phyloP scores from a whole-genome alignment of 2,329 filamentous ascomycete genomes.

The Mycosphaerella sp. region DNA sequence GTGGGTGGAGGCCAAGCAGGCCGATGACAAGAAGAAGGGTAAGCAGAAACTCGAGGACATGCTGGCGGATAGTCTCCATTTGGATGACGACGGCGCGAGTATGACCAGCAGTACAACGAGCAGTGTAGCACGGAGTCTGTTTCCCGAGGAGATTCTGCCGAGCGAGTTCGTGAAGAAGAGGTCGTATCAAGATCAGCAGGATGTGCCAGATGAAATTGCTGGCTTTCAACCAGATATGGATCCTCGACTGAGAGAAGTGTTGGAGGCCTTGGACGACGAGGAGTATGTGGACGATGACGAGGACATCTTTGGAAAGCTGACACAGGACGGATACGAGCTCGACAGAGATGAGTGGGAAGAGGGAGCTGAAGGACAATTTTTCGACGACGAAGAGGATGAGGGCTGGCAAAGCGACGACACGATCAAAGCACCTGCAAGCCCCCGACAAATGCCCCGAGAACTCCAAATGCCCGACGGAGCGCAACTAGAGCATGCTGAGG shows the following conservation, averaged over 20 bases:
- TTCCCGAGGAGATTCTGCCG: slow-evolving; percentile 69
- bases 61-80: slow-evolving; percentile 50
- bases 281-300: slow-evolving; percentile 81
- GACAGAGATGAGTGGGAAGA: slow-evolving; percentile 73
- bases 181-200: slow-evolving; percentile 88
- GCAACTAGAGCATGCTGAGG: slow-evolving; percentile 47
- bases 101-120: slow-evolving; percentile 39
- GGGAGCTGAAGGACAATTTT: slow-evolving; percentile 30
- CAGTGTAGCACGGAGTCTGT: slow-evolving; percentile 38
- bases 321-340: slow-evolving; percentile 64
- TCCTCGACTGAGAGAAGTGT: slow-evolving; percentile 76
- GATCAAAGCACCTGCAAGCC: slow-evolving; percentile 54
- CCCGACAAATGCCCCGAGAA: slow-evolving; percentile 23
- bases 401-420: slow-evolving; percentile 96
- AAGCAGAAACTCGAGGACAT: slow-evolving; percentile 80
- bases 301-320: slow-evolving; percentile 72
- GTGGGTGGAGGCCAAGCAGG: slow-evolving; percentile 66
- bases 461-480: slow-evolving; percentile 31
- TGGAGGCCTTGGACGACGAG: slow-evolving; percentile 93
- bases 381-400: slow-evolving; percentile 55
- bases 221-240: slow-evolving; percentile 99
- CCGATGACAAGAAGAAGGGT: slow-evolving; percentile 54
- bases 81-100: slow-evolving; percentile 39
- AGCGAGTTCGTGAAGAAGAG: slow-evolving; percentile 70
- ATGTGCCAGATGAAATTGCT: slow-evolving; percentile 81